Evolutionary conservation across 75 land plant genomes (phyloP), one percentile per base, ranked within the genome.

Genomic region (Selaginella tamariscina): DNA sequence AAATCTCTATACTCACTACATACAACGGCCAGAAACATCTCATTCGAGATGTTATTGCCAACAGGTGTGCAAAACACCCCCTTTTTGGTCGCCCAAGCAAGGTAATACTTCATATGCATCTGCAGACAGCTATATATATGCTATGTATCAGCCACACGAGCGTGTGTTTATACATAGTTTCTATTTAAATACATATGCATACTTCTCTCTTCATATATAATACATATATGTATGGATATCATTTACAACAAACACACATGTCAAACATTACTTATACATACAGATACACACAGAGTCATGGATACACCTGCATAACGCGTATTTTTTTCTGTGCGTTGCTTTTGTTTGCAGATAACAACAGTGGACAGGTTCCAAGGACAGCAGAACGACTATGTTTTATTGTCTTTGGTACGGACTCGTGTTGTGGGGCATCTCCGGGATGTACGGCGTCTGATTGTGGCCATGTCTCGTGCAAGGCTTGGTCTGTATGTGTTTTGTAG

Each of bases 361-460:
- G 98, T 89, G 69, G 98, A 93, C 70, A 89, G 86, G 64, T 93
- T 89, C 76, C 98, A 93, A 83, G 98, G 98, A 30, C 98, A 93
- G 68, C 98, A 93, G 69, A 93, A 93, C 72, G 98, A 93, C 72
- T 93, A 85, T 54, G 88, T 93, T 28, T 73, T 93, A 24, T 77
- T 93, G 2, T 93, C 98, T 54, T 77, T 93, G 54, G 98, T 93
- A 21, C 90, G 98, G 1, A 85, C 98, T 56, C 83, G 96, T 24
- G 81, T 84, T 59, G 98, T 93, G 15, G 98, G 98, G 11, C 98
- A 93, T 75, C 85, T 93, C 39, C 77, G 98, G 60, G 98, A 93
- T 80, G 98, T 93, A 66, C 82, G 98, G 32, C 86, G 98, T 71
- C 77, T 93, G 59, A 71, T 93, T 72, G 98, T 93, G 67, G 96